phyloP scores from a whole-genome alignment of 306 rosid genomes.

The Dalbergia oliveri region DNA sequence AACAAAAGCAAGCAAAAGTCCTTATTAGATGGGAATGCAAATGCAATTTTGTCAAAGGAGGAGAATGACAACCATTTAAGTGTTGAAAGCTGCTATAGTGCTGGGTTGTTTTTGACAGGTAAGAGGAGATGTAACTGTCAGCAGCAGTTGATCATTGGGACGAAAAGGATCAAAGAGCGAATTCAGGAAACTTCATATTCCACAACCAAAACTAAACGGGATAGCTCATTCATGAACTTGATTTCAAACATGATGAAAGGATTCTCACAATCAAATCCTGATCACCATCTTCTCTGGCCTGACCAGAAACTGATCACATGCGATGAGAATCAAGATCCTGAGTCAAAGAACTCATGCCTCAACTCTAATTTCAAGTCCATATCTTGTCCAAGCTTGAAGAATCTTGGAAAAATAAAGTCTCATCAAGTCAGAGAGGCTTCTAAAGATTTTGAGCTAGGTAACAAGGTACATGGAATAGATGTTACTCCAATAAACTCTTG shows the following conservation, averaged over 20 bases:
- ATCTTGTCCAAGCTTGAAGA: slow-evolving; percentile 48
- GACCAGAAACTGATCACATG: slow-evolving; percentile 45
- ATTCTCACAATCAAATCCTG: slow-evolving; percentile 57
- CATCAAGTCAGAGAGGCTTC: slow-evolving; percentile 57
- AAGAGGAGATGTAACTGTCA: slow-evolving; percentile 65
- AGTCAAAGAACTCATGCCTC: slow-evolving; percentile 52
- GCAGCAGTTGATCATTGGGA: slow-evolving; percentile 58
- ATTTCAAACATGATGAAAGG: slow-evolving; percentile 82
- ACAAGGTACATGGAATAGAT: slow-evolving; percentile 44
- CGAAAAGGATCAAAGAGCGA: slow-evolving; percentile 61
- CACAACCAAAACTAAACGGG: slow-evolving; percentile 52
- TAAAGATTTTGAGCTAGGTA: slow-evolving; percentile 50
- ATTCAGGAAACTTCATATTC: slow-evolving; percentile 53
- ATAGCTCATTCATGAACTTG: slow-evolving; percentile 90
- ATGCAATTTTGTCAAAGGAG: slow-evolving; percentile 50
- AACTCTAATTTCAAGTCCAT: slow-evolving; percentile 67
- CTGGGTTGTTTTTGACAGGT: slow-evolving; percentile 49
- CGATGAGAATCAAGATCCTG: slow-evolving; percentile 52
- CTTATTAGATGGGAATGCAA: slow-evolving; percentile 54
- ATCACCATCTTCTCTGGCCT: slow-evolving; percentile 43
- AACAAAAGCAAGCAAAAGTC: slow-evolving; percentile 69
- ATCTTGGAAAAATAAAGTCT: slow-evolving; percentile 44
- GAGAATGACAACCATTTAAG: slow-evolving; percentile 60
- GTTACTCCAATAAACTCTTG: slow-evolving; percentile 55
- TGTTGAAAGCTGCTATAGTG: slow-evolving; percentile 70